phyloP scores from a whole-genome alignment of 2,329 filamentous ascomycete species.

The Apiospora hydei region DNA sequence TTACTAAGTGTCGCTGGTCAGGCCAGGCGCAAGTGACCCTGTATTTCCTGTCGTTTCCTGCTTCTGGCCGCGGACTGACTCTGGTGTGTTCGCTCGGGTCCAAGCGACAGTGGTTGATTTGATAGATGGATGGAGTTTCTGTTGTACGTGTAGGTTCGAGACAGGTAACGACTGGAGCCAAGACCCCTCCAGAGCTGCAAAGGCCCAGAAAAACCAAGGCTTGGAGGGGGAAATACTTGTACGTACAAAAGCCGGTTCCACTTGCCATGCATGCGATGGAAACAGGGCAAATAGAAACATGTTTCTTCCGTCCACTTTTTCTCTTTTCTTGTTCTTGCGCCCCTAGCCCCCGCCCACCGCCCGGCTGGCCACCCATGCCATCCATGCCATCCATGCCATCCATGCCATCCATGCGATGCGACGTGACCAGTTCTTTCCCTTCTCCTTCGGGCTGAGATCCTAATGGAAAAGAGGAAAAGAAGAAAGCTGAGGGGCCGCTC shows the following conservation, averaged over 20 bases:
- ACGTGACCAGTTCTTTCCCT: not conserved
- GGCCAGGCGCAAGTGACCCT: not conserved
- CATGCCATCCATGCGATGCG: slow-evolving; percentile 6
- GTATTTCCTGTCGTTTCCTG: not conserved
- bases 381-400: slow-evolving; percentile 6
- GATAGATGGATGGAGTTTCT: not conserved
- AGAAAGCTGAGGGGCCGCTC: not conserved
- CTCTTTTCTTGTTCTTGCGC: not conserved
- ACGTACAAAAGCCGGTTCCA: not conserved
- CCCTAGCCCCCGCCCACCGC: not conserved
- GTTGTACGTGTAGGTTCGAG: too few species aligned
- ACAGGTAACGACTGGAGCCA: slow-evolving; percentile 4
- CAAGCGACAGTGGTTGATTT: not conserved
- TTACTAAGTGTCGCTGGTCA: not conserved
- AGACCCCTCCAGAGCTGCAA: not conserved
- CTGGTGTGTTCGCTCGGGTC: not conserved
- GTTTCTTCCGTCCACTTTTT: not conserved
- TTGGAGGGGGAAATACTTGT: not conserved
- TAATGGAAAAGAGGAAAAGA: not conserved
- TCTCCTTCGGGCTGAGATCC: slow-evolving; percentile 9
- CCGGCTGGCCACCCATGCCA: not conserved
- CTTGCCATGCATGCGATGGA: slow-evolving; percentile 18
- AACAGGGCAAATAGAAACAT: slow-evolving; percentile 20
- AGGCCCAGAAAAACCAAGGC: not conserved
- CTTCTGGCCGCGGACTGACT: slow-evolving; percentile 4